These are phyloP conservation scores for Globisporangium cystogenes DNA, from an alignment of 352 stramenopile species.

Conservation along the genomic window DNA sequence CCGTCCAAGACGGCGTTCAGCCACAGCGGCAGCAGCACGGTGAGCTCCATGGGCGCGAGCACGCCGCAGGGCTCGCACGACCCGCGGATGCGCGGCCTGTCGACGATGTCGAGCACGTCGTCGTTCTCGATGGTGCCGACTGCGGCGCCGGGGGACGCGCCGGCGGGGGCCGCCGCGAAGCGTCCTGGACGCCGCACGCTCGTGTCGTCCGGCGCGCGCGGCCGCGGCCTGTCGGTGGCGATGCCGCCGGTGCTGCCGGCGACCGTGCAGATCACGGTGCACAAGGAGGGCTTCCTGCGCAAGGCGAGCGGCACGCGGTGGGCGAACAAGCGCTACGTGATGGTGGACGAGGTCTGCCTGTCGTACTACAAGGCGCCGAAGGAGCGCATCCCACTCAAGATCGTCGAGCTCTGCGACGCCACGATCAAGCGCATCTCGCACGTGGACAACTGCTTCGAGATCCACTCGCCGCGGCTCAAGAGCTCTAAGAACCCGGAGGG, in stretches of 20 bases:
- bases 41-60: not conserved
- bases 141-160: conserved; percentile 50
- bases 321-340: conserved; percentile 85
- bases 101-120: conserved; percentile 17
- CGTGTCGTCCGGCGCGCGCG: conserved; percentile 46
- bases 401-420: conserved; percentile 78
- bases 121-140: conserved; percentile 57
- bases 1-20: conserved; percentile 19
- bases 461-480: conserved; percentile 79
- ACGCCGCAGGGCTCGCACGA: conserved; percentile 11
- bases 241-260: conserved; percentile 56
- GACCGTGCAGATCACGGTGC: conserved; percentile 66
- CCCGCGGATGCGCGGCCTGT: conserved; percentile 31
- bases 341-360: conserved; percentile 80
- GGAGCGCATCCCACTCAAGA: conserved; percentile 80
- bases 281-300: conserved; percentile 81
- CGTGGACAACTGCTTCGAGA: conserved; percentile 83
- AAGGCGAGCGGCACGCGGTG: conserved; percentile 79
- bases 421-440: conserved; percentile 79
- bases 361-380: conserved; percentile 85
- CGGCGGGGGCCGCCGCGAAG: conserved; percentile 25
- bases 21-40: conserved; percentile 6
- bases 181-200: conserved; percentile 50
- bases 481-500: conserved; percentile 79
- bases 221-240: conserved; percentile 35